Evolutionary conservation across 2,329 filamentous ascomycete genomes (phyloP).

Genomic region (Exophiala mesophila): DNA sequence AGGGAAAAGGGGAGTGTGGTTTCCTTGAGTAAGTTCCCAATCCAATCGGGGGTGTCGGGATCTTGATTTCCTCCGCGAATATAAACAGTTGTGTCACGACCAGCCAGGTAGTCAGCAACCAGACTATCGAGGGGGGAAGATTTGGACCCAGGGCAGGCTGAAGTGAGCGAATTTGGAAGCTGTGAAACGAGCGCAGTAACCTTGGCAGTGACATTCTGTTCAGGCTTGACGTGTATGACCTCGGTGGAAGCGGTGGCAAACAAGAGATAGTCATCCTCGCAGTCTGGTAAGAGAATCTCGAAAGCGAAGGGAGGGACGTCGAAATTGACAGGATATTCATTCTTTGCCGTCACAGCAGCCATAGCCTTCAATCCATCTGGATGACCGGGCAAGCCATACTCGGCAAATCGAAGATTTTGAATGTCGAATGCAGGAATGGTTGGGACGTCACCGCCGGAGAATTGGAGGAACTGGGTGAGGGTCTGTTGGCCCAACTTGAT

Average conservation of each 20-base stretch:
- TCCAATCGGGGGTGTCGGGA: constrained; percentile 70
- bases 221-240: constrained; percentile 62
- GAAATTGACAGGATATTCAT: constrained; percentile 73
- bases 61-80: constrained; percentile 71
- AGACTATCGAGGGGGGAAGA: constrained; percentile 81
- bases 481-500: constrained; percentile 72
- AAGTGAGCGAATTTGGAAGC: constrained; percentile 68
- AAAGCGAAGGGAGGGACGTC: constrained; percentile 76
- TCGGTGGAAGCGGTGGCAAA: constrained; percentile 71
- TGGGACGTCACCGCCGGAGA: constrained; percentile 59
- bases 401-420: constrained; percentile 71
- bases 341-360: constrained; percentile 65
- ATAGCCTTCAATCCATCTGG: constrained; percentile 72
- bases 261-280: constrained; percentile 64
- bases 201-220: constrained; percentile 61
- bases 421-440: constrained; percentile 77
- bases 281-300: constrained; percentile 79
- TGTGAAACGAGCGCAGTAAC: constrained; percentile 67
- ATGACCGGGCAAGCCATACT: constrained; percentile 54
- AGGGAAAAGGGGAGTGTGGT: constrained; percentile 81
- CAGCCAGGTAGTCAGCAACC: constrained; percentile 74
- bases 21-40: constrained; percentile 71
- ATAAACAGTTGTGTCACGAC: constrained; percentile 72
- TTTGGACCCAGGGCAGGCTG: constrained; percentile 67
- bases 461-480: constrained; percentile 57